phyloP scores from a whole-genome alignment of 495 filamentous ascomycete genomes.

The Talaromyces trachyspermus region DNA sequence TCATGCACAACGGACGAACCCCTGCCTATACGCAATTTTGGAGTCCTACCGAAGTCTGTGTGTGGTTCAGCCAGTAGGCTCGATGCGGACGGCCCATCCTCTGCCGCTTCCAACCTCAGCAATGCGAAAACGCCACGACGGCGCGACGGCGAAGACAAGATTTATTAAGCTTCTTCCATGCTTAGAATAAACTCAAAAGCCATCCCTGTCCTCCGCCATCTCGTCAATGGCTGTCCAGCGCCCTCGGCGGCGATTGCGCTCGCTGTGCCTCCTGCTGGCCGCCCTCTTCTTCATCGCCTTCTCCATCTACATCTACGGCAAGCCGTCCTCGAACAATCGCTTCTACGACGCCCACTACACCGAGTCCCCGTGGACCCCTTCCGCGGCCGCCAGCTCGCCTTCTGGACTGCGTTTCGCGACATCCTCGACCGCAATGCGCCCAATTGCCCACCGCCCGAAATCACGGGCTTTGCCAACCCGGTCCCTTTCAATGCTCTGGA shows the following conservation, averaged over 20 bases:
- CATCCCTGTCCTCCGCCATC: too few species aligned
- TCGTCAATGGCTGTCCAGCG: conserved; percentile 8
- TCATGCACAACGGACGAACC: too few species aligned
- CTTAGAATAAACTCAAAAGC: too few species aligned
- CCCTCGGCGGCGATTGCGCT: conserved; percentile 7
- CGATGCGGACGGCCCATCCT: too few species aligned
- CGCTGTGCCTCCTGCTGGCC: conserved; percentile 10
- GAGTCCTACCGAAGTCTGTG: too few species aligned
- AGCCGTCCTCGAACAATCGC: conserved; percentile 20
- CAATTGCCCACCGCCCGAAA: conserved; percentile 23
- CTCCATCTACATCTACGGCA: conserved; percentile 34
- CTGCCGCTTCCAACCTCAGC: too few species aligned
- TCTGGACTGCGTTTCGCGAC: conserved; percentile 32
- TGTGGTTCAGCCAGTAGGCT: too few species aligned
- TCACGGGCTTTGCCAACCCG: conserved; percentile 14
- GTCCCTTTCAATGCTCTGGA: conserved; percentile 29
- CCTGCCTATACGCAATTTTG: too few species aligned
- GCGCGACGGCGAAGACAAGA: too few species aligned
- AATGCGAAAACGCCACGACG: too few species aligned
- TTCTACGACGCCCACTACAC: conserved; percentile 32
- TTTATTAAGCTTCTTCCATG: too few species aligned
- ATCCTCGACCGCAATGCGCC: conserved; percentile 27
- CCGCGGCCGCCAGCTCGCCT: conserved; percentile 28
- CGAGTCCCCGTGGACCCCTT: conserved; percentile 11
- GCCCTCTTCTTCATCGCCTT: conserved; percentile 25